Base-by-base conservation (phyloP, 2,329 filamentous ascomycete genomes). In the Ophiosphaerella narmari region DNA sequence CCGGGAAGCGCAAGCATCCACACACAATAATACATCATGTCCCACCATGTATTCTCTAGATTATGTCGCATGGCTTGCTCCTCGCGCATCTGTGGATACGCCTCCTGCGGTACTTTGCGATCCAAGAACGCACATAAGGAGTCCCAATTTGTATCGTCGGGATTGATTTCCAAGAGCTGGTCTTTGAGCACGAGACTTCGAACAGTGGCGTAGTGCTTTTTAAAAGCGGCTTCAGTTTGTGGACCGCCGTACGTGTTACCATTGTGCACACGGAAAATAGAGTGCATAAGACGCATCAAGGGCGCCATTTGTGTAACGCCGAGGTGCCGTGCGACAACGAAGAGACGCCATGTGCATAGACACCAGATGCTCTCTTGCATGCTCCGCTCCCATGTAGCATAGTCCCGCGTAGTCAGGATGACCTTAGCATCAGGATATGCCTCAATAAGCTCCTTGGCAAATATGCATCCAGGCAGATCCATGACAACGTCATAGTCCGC, bases 401-500 rank as follows among this genome's bases (percentile, higher is more conserved):
- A 67, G 1, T 48, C 36, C 4, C 67, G 50, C n/a, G 54, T 66
- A 7, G 68, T 72, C 7, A 73, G 48, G 16, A 72, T 69, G 37
- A 72, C 66, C 39, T 70, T 70, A 3, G 68, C 68, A 1, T 66
- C 55, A 6, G 68, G 68, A 46, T 72, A 73, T 26, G 68, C 68
- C 18, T 60, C 55, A 16, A 70, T 50, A 7, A 72, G 46, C 29
- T 70, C 54, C 39, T 59, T 53, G 2, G 60, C 63, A 38, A 72
- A 71, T 4, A 65, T 43, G 26, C 59, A 65, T 5, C 62, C 57
- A 1, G 68, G 69, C 8, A 70, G 40, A 34, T 72, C 67, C 48
- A 60, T 58, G 4, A 69, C 51, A n/a, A 52, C 71, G 52, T 75
- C 77, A 57, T 71, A 77, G 21, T 74, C 61, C 39, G 75, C 76